These are phyloP conservation scores for Phialocephala sp. DNA, from an alignment of 2,329 filamentous ascomycete genomes.

Conservation along the genomic window DNA sequence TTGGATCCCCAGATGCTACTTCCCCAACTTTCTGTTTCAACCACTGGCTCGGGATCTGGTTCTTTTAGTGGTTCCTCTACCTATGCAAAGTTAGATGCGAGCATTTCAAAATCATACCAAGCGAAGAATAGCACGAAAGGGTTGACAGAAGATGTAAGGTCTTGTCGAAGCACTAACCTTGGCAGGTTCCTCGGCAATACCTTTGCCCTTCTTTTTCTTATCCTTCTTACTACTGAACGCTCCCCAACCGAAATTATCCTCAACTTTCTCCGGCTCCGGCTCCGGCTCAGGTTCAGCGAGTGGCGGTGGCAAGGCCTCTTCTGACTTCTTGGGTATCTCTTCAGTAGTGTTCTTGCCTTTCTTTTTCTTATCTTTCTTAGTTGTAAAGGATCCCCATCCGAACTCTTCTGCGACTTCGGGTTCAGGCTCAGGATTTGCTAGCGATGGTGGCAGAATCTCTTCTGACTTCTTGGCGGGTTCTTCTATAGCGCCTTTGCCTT, in stretches of 20 bases:
- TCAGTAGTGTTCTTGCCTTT: slow-evolving; percentile 46
- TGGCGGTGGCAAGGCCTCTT: slow-evolving; percentile 39
- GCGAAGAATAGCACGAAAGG: neutral
- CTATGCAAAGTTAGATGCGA: neutral
- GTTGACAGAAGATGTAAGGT: neutral
- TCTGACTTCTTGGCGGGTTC: slow-evolving; percentile 39
- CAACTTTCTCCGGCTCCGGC: slow-evolving; percentile 25
- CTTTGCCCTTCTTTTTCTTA: slow-evolving; percentile 14
- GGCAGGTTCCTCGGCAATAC: neutral
- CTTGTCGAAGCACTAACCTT: slow-evolving; percentile 1
- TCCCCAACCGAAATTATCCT: slow-evolving; percentile 8
- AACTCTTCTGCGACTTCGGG: slow-evolving; percentile 36
- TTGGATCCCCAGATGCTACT: slow-evolving; percentile 10
- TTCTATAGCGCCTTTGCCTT: slow-evolving; percentile 34
- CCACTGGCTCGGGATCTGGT: slow-evolving; percentile 35
- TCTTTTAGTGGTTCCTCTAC: neutral
- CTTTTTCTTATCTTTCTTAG: slow-evolving; percentile 51
- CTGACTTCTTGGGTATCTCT: slow-evolving; percentile 44
- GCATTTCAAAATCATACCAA: neutral
- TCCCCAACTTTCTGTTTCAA: slow-evolving; percentile 32
- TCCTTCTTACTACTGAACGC: slow-evolving; percentile 2
- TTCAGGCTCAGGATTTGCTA: slow-evolving; percentile 44
- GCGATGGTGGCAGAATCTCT: slow-evolving; percentile 43
- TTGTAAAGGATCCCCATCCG: slow-evolving; percentile 44
- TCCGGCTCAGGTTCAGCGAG: slow-evolving; percentile 36